These are phyloP conservation scores for Boletus semigastroideus DNA, from an alignment of 1,284 basidiomycete genomes.

Conservation along the genomic window DNA sequence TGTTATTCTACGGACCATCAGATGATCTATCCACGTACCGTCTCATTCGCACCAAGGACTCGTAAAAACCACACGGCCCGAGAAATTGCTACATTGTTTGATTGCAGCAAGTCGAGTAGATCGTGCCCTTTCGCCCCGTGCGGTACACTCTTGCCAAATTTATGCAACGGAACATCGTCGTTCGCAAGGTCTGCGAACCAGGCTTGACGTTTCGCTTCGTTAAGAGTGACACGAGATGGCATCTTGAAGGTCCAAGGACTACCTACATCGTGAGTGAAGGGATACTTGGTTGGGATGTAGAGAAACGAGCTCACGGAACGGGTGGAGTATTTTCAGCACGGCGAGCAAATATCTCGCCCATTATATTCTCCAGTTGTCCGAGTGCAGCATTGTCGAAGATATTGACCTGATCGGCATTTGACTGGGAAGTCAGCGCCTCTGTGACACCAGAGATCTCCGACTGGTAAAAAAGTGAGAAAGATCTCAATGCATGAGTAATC, in stretches of 20 bases:
- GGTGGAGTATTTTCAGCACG: slow-evolving; percentile 53
- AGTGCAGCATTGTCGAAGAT: slow-evolving; percentile 57
- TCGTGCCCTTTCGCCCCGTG: slow-evolving; percentile 93
- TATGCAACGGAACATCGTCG: slow-evolving; percentile 82
- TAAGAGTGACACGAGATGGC: slow-evolving; percentile 86
- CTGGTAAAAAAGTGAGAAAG: slow-evolving; percentile 26
- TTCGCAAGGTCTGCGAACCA: slow-evolving; percentile 94
- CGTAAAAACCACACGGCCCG: slow-evolving; percentile 95
- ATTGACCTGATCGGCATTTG: slow-evolving; percentile 51
- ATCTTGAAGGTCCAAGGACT: slow-evolving; percentile 81
- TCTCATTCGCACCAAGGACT: slow-evolving; percentile 94
- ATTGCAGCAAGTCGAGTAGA: slow-evolving; percentile 84
- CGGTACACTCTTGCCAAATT: slow-evolving; percentile 87
- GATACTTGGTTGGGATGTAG: background rate
- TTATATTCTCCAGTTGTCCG: slow-evolving; percentile 71
- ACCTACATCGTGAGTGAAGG: background rate
- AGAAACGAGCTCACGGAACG: slow-evolving; percentile 55
- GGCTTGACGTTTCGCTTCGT: slow-evolving; percentile 82
- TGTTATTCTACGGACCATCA: background rate
- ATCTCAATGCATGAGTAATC: background rate
- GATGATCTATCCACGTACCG: slow-evolving; percentile 44
- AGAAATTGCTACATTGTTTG: slow-evolving; percentile 77
- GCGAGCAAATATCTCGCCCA: slow-evolving; percentile 76
- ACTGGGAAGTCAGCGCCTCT: slow-evolving; percentile 59
- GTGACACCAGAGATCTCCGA: slow-evolving; percentile 29